Evolutionary conservation across 2,329 filamentous ascomycete species (phyloP).

Genomic region (Cercospora sp.): DNA sequence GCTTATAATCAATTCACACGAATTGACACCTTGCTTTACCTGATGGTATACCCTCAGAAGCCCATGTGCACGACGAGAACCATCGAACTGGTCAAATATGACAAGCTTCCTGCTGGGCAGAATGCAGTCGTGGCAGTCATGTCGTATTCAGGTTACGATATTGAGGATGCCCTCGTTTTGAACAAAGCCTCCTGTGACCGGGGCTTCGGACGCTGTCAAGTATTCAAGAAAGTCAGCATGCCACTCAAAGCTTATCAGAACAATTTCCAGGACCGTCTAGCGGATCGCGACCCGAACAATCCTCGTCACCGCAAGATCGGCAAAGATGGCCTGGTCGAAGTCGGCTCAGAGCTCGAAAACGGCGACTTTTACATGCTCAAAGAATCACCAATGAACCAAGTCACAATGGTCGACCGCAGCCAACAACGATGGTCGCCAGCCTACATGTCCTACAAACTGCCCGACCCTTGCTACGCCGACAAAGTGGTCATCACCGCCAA

Average conservation of each 20-base stretch:
- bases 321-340: slow-evolving; percentile 82
- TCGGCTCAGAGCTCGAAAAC: slow-evolving; percentile 74
- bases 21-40: slow-evolving; percentile 93
- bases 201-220: slow-evolving; percentile 94
- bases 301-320: slow-evolving; percentile 69
- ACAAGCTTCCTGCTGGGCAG: slow-evolving; percentile 94
- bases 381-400: slow-evolving; percentile 76
- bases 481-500: slow-evolving; percentile 93
- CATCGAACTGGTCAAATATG: slow-evolving; percentile 94
- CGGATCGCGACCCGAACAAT: slow-evolving; percentile 56
- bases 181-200: slow-evolving; percentile 96
- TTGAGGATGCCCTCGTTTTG: slow-evolving; percentile 93
- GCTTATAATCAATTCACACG: slow-evolving; percentile 97
- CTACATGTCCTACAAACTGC: slow-evolving; percentile 63
- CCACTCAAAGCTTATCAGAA: slow-evolving; percentile 89
- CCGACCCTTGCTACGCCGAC: slow-evolving; percentile 77
- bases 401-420: slow-evolving; percentile 44
- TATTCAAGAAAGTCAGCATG: slow-evolving; percentile 91
- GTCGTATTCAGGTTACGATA: slow-evolving; percentile 99
- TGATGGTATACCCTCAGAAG: slow-evolving; percentile 95
- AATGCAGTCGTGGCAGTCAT: slow-evolving; percentile 98
- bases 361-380: slow-evolving; percentile 92
- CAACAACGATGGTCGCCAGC: slow-evolving; percentile 36
- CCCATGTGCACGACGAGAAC: slow-evolving; percentile 97
- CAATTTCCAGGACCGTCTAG: slow-evolving; percentile 64